Evolutionary conservation across 2,329 filamentous ascomycete genomes (phyloP).

Genomic region (Verticillium zaregamsianum): DNA sequence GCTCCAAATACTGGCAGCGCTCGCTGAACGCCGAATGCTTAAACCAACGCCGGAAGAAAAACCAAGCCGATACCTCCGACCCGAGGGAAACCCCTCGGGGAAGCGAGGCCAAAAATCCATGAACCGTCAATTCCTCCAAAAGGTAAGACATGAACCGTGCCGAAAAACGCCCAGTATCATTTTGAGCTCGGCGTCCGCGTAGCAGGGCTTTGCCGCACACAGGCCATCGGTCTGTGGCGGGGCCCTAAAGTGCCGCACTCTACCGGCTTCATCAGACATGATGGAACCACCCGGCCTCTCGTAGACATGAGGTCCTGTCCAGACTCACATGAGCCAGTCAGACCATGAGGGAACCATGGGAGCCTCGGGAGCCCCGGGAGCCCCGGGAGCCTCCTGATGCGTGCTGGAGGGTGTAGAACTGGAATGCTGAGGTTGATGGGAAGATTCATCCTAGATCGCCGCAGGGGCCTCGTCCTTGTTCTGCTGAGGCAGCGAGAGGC

Average conservation of each 20-base stretch:
- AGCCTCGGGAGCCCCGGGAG: conserved; percentile 16
- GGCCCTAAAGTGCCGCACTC: too few species aligned
- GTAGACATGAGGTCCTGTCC: neutral
- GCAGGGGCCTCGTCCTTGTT: conserved; percentile 13
- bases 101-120: too few species aligned
- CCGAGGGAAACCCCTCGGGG: neutral
- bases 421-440: conserved; percentile 1
- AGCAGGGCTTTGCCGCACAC: too few species aligned
- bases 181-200: neutral
- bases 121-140: neutral
- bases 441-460: conserved; percentile 9
- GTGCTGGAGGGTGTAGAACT: neutral
- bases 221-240: too few species aligned
- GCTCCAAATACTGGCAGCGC: neutral
- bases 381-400: neutral
- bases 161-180: neutral
- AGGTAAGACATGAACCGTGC: neutral
- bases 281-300: too few species aligned
- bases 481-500: conserved; percentile 39
- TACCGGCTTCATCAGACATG: too few species aligned
- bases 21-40: neutral
- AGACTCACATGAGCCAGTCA: neutral
- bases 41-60: neutral
- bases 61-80: neutral
- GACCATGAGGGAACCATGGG: neutral